Evolutionary conservation across 768 basidiomycete species (phyloP).

Genomic region (Clavulina sp.): DNA sequence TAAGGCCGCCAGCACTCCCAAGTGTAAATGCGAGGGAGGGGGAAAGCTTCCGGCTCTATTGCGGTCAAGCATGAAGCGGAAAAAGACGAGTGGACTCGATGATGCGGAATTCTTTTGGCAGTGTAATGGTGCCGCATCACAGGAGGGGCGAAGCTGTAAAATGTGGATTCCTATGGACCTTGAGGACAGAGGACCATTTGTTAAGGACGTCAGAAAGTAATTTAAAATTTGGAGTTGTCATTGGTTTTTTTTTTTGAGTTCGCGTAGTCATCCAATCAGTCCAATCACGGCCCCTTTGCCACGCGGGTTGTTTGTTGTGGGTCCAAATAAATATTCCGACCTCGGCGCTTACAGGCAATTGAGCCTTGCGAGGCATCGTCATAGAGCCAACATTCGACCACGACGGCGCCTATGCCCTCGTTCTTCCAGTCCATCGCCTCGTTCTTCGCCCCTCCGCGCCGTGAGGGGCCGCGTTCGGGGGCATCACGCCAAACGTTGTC

Average conservation of each 20-base stretch:
- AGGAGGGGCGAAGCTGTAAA: constrained; percentile 66
- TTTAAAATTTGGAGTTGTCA: not conserved
- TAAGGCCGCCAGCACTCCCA: constrained; percentile 41
- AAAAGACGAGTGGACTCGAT: constrained; percentile 3
- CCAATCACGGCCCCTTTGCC: too few species aligned
- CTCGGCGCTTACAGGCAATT: not conserved
- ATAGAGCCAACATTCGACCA: not conserved
- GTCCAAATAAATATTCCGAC: not conserved
- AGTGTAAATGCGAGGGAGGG: constrained; percentile 54
- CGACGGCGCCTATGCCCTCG: constrained; percentile 3
- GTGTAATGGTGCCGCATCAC: constrained; percentile 66
- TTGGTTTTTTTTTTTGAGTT: not conserved
- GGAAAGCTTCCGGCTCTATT: constrained; percentile 40
- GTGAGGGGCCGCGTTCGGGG: constrained; percentile 2
- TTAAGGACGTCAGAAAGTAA: constrained; percentile 1
- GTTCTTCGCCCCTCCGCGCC: constrained; percentile 6
- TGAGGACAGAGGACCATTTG: constrained; percentile 32
- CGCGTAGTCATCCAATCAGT: too few species aligned
- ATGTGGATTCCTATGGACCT: constrained; percentile 49
- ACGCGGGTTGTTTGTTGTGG: too few species aligned
- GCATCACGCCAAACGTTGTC: constrained; percentile 36
- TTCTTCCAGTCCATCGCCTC: constrained; percentile 10
- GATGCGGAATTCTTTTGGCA: constrained; percentile 49
- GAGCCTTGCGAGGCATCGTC: not conserved
- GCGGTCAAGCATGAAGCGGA: not conserved